phyloP scores from a whole-genome alignment of 2,329 filamentous ascomycete genomes.

The Microdochium nivale region DNA sequence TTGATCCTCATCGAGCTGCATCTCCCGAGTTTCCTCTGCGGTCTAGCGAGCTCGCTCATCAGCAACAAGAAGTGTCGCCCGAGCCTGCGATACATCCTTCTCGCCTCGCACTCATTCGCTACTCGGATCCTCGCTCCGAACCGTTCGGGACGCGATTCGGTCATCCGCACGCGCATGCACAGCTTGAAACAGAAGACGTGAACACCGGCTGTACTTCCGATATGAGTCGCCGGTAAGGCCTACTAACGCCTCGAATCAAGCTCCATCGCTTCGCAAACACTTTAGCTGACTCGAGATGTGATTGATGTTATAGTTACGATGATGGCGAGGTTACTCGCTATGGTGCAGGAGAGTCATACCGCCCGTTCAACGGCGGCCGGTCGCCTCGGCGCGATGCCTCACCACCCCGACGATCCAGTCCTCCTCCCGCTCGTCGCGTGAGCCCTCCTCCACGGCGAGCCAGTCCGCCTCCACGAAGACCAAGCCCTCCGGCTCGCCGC shows the following conservation, averaged over 20 bases:
- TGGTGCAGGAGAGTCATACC: slow-evolving; percentile 53
- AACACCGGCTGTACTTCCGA: background rate
- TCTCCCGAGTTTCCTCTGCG: background rate
- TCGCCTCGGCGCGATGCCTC: slow-evolving; percentile 32
- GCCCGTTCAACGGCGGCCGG: slow-evolving; percentile 44
- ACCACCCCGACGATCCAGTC: slow-evolving; percentile 18
- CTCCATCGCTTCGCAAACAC: background rate
- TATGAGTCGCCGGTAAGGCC: background rate
- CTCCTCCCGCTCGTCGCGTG: slow-evolving; percentile 9
- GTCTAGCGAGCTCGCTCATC: background rate
- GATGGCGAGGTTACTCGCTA: slow-evolving; percentile 55
- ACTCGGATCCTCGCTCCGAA: background rate
- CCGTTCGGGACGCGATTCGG: background rate
- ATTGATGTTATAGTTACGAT: slow-evolving; percentile 36
- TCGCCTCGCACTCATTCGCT: background rate
- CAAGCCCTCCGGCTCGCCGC: slow-evolving; percentile 8
- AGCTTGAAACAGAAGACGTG: background rate
- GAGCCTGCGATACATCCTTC: background rate
- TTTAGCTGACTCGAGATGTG: background rate
- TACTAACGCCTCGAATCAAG: background rate
- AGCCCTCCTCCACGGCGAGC: slow-evolving; percentile 1
- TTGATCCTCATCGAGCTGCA: background rate
- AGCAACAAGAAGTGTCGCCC: background rate
- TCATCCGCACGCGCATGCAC: background rate
- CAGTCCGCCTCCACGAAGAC: slow-evolving; percentile 12